These are phyloP conservation scores for Colletotrichum lindemuthianum DNA, from an alignment of 2,329 filamentous ascomycete genomes.

Conservation along the genomic window DNA sequence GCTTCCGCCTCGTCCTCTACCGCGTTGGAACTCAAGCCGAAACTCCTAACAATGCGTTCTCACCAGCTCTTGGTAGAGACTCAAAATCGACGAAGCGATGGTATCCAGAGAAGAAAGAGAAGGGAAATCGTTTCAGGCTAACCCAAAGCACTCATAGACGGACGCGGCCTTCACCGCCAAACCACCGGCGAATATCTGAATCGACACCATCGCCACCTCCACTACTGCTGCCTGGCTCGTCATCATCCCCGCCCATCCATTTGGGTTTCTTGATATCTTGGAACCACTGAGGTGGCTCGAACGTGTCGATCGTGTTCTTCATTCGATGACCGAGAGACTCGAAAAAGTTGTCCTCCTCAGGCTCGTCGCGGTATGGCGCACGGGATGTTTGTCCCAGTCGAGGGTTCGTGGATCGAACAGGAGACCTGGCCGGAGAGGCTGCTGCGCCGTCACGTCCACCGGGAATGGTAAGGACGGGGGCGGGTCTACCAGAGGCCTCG, in stretches of 20 bases:
- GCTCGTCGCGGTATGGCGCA: conserved; percentile 53
- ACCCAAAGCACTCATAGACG: conserved; percentile 22
- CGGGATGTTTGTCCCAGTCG: conserved; percentile 40
- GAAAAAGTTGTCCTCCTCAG: conserved; percentile 83
- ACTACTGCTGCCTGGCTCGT: conserved; percentile 43
- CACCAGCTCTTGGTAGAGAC: conserved; percentile 39
- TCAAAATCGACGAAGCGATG: conserved; percentile 22
- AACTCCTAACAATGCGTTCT: conserved; percentile 37
- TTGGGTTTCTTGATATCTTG: conserved; percentile 81
- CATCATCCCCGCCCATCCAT: conserved; percentile 77
- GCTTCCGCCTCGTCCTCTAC: conserved; percentile 9
- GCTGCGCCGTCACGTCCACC: conserved; percentile 46
- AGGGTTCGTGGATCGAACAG: conserved; percentile 54
- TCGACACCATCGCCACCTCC: conserved; percentile 35
- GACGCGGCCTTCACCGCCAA: conserved; percentile 57
- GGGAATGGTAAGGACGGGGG: conserved; percentile 61
- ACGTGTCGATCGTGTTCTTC: conserved; percentile 89
- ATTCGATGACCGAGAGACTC: conserved; percentile 85
- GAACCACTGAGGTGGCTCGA: conserved; percentile 85
- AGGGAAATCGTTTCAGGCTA: background rate
- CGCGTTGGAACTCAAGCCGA: conserved; percentile 29
- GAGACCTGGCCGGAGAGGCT: conserved; percentile 51
- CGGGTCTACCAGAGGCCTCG: conserved; percentile 47
- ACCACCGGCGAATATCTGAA: conserved; percentile 66
- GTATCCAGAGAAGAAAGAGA: conserved; percentile 17